These are phyloP conservation scores for Maudiozyma bulderi DNA, from an alignment of 805 yeast species.

Conservation along the genomic window DNA sequence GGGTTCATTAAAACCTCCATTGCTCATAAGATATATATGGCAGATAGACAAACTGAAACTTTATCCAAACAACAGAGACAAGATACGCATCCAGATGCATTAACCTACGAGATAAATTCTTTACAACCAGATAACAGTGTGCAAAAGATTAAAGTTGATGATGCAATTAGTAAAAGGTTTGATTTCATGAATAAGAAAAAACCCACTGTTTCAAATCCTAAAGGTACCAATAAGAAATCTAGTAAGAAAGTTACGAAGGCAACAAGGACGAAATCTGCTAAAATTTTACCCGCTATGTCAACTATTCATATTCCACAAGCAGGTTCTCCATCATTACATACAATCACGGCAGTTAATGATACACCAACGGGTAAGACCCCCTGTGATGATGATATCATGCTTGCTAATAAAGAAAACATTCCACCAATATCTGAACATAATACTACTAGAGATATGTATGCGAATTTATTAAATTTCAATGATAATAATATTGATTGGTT, in stretches of 20 bases:
- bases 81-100: neutral
- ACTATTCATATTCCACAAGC: constrained; percentile 1
- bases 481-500: constrained; percentile 21
- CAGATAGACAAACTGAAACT: constrained; percentile 24
- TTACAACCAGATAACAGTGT: constrained; percentile 21
- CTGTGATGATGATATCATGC: neutral
- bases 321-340: neutral
- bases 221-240: neutral
- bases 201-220: neutral
- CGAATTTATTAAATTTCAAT: constrained; percentile 12
- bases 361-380: neutral
- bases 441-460: constrained; percentile 4
- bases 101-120: constrained; percentile 17
- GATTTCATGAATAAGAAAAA: constrained; percentile 27
- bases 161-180: constrained; percentile 27
- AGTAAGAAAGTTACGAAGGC: constrained; percentile 2
- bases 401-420: constrained; percentile 23
- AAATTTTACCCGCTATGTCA: constrained; percentile 1
- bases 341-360: neutral
- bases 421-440: constrained; percentile 12
- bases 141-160: constrained; percentile 20
- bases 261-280: neutral
- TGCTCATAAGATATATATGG: constrained; percentile 27
- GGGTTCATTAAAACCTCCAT: constrained; percentile 23
- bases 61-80: constrained; percentile 3